Evolutionary conservation across 306 rosid species (phyloP).

Genomic region (Cicer pinnatifidum): DNA sequence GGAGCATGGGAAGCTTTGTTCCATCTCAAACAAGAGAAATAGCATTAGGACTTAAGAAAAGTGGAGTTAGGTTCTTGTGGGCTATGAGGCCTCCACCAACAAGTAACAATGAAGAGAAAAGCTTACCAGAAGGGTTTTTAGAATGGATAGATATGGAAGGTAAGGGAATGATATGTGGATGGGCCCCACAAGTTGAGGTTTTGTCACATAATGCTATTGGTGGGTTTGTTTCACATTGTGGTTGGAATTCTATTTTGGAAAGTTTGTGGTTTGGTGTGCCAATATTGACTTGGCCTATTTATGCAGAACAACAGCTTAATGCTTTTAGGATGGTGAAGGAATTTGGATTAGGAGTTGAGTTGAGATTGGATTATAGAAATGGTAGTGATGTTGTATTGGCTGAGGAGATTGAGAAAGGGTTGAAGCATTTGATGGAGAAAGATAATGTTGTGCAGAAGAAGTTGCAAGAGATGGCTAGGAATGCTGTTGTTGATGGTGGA

Average conservation of each 20-base stretch:
- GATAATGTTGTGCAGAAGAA: constrained; percentile 46
- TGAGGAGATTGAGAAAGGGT: constrained; percentile 56
- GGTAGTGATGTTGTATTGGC: constrained; percentile 54
- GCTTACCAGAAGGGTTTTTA: constrained; percentile 64
- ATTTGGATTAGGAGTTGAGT: constrained; percentile 50
- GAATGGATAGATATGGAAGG: constrained; percentile 53
- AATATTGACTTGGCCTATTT: constrained; percentile 71
- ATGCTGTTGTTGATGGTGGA: constrained; percentile 49
- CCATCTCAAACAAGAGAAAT: constrained; percentile 63
- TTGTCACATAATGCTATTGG: constrained; percentile 55
- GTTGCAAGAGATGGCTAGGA: constrained; percentile 51
- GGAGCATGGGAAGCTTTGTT: constrained; percentile 63
- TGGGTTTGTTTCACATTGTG: constrained; percentile 70
- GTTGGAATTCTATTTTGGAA: constrained; percentile 74
- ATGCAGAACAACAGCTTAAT: constrained; percentile 73
- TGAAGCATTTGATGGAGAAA: constrained; percentile 48
- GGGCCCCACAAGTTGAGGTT: constrained; percentile 69
- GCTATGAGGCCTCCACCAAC: constrained; percentile 43
- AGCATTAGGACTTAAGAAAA: constrained; percentile 54
- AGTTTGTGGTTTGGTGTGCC: constrained; percentile 79
- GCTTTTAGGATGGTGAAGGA: constrained; percentile 65
- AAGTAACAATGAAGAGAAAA: constrained; percentile 30
- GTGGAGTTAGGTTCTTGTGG: constrained; percentile 70
- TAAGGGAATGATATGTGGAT: constrained; percentile 60
- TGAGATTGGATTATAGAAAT: constrained; percentile 54